A percentile compares a stretch with the other conserved stretches of the same genome.
Conservation (phyloP, 2,329 filamentous ascomycete species). For the Phyllosticta citriasiana region DNA sequence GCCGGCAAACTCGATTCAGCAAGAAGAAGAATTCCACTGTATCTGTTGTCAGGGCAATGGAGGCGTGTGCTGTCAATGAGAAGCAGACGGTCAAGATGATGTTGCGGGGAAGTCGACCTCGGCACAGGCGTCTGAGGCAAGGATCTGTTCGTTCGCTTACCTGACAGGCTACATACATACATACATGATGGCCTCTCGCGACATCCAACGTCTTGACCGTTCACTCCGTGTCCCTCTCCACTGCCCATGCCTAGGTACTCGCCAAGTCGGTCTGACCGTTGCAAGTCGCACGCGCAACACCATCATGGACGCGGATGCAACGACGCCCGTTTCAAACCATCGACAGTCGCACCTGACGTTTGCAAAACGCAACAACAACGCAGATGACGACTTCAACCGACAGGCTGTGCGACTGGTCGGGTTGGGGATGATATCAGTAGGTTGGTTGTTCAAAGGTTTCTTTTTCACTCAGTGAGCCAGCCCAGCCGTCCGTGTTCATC, state of each 20-base stretch:
- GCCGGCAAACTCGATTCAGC: no score
- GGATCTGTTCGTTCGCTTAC: not conserved
- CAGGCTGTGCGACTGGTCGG: not conserved
- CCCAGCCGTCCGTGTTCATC: not conserved
- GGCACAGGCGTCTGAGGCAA: not conserved
- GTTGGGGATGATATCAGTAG: not conserved
- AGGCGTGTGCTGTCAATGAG: not conserved
- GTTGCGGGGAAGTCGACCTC: not conserved
- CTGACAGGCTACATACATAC: no score
- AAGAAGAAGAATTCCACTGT: not conserved
- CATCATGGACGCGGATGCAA: not conserved
- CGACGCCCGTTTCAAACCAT: not conserved
- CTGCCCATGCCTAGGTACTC: not conserved
- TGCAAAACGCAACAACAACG: not conserved
- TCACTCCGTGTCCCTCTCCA: not conserved
- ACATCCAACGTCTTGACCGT: not conserved
- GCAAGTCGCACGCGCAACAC: not conserved
- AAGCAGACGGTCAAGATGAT: not conserved
- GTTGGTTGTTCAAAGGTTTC: not conserved
- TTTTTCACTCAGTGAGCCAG: not conserved
- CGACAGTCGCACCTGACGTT: not conserved
- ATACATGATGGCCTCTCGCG: not conserved
- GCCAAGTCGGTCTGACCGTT: no score
- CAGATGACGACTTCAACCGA: not conserved
- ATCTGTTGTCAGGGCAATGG: not conserved